A percentile compares a stretch with the other conserved stretches of the same genome.
These are phyloP conservation scores for Hibiscus tridactylites DNA, from an alignment of 345 rosid genomes.

Conservation along the genomic window DNA sequence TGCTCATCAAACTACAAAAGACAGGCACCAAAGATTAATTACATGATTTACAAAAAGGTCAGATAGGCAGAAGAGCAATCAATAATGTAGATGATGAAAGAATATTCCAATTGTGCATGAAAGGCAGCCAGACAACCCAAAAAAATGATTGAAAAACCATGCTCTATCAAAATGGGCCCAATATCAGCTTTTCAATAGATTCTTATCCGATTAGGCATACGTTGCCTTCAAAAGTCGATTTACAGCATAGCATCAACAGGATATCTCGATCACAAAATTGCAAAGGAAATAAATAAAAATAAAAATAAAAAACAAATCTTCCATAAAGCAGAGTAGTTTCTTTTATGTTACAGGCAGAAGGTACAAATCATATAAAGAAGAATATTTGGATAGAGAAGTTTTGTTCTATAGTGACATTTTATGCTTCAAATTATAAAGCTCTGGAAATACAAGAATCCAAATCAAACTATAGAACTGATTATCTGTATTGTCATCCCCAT, in stretches of 20 bases:
- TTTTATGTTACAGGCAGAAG: not conserved
- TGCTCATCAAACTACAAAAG: constrained; percentile 84
- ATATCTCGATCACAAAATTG: not conserved
- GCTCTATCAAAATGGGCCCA: not conserved
- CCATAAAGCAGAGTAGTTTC: not conserved
- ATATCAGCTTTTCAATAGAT: not conserved
- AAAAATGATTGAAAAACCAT: not conserved
- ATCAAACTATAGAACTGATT: not conserved
- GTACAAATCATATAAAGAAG: not conserved
- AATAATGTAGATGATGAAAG: not conserved
- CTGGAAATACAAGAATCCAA: not conserved
- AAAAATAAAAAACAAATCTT: not conserved
- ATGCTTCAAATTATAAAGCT: not conserved
- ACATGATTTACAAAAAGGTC: not conserved
- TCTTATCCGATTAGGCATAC: not conserved
- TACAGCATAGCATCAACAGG: constrained; percentile 2
- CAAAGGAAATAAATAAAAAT: not conserved
- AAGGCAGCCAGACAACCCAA: constrained; percentile 1
- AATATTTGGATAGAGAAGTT: not conserved
- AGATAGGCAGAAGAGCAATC: constrained; percentile 6
- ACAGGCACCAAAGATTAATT: not conserved
- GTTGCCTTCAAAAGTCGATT: not conserved
- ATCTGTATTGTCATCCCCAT: not conserved
- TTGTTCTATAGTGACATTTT: constrained; percentile 3
- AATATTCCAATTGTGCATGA: not conserved